phyloP scores from a whole-genome alignment of 2,329 filamentous ascomycete species.

The Alternaria conjuncta region DNA sequence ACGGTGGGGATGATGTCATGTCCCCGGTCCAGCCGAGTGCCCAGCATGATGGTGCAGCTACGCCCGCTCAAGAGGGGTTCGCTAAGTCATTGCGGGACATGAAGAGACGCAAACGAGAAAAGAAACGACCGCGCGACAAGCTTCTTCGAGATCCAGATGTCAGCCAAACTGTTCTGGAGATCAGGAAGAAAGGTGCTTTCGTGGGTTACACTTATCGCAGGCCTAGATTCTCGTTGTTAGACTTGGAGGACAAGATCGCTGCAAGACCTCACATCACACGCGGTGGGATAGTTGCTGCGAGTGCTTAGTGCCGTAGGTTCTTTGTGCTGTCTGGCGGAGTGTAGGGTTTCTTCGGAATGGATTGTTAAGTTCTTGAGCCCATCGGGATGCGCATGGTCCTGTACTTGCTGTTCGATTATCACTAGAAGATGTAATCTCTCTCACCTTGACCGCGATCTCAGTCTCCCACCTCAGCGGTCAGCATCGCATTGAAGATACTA shows the following conservation, averaged over 20 bases:
- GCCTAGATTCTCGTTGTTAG: conserved; percentile 44
- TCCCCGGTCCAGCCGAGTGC: not conserved
- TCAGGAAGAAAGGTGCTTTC: conserved; percentile 84
- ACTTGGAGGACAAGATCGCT: conserved; percentile 32
- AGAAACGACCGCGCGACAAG: conserved; percentile 82
- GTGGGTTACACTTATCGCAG: conserved; percentile 86
- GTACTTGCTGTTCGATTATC: not conserved
- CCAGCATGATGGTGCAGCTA: not conserved
- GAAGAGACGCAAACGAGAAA: conserved; percentile 67
- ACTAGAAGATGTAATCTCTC: not conserved
- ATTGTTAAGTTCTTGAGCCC: not conserved
- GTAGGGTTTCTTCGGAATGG: not conserved
- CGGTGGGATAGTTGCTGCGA: conserved; percentile 11
- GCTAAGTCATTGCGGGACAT: conserved; percentile 14
- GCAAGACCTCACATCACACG: conserved; percentile 1
- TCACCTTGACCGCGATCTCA: not conserved
- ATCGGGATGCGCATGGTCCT: not conserved
- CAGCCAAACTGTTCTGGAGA: conserved; percentile 72
- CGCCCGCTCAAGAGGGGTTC: not conserved
- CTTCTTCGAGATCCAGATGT: conserved; percentile 75
- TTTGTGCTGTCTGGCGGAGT: not conserved
- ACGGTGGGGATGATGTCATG: not conserved
- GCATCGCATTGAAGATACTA: not conserved
- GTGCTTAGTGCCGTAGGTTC: not conserved
- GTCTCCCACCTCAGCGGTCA: not conserved